Base-by-base conservation (phyloP, 73 alveolate genomes). In the Breviolum minutum region DNA sequence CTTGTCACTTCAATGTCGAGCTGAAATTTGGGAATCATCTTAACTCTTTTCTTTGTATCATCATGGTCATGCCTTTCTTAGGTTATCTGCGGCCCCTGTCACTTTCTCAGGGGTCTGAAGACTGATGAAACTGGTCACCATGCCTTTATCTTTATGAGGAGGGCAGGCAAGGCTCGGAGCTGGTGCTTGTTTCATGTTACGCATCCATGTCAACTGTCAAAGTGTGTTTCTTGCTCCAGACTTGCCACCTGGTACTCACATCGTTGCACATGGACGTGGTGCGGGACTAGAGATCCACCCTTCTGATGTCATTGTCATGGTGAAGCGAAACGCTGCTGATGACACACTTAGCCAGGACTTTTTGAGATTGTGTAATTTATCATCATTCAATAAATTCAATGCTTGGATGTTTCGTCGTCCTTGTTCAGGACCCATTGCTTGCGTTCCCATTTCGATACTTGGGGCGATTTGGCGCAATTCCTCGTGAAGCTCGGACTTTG, bases 231-330 rank as follows among this genome's bases (percentile, higher is more conserved):
- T 27, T 8, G 63, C 86, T 24, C 22, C 61, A 76, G 86, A 76
- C 24, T 19, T 76, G 63, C 86, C 86, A 6, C 63, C 86, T 19
- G 29, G 29, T 63, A 27, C 29, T 20, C 24, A 76, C 86, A 76
- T 76, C 86, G 63, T 27, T 7, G 86, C 86, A 10, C 63, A 76
- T 29, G 86, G 86, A 27, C 86, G 86, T 5, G 86, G 86, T 76
- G 86, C 86, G 9, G 86, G 27, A 16, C 20, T 6, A 14, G 86
- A 76, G 8, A 8, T 7, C 5, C 86, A 76, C 86, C 63, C 61
- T 6, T 76, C 86, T 27, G 86, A 76, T 29, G 86, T 27, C 63
- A 27, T 76, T 20, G 14, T 76, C 27, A 12, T 76, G 61, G 61
- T 16, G 27, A 76, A 76, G 20, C 86, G 86, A 61, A 76, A 76